A percentile compares a stretch with the other conserved stretches of the same genome.
Conservation (phyloP, 2,329 filamentous ascomycete genomes). For the Xylaria arbuscula region DNA sequence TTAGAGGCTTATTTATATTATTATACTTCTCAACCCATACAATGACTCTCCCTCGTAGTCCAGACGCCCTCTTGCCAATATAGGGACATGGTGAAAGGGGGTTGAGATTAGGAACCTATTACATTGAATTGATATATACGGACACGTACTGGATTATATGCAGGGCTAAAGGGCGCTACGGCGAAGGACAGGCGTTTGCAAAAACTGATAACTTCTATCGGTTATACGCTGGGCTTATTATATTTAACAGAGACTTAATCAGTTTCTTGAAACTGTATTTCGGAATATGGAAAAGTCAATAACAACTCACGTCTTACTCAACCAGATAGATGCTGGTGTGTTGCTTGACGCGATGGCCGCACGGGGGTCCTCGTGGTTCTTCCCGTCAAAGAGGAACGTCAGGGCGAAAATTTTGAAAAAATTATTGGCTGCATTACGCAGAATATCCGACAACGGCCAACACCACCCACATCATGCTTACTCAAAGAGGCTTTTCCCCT, state of each 20-base stretch:
- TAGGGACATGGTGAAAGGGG: not conserved
- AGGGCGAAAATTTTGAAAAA: not conserved
- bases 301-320: slow-evolving; percentile 17
- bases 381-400: not conserved
- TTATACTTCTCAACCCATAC: not conserved
- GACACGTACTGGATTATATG: no score
- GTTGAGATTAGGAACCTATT: no score
- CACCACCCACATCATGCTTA: not conserved
- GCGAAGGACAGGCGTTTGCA: no score
- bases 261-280: not conserved
- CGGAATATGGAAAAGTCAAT: slow-evolving; percentile 2
- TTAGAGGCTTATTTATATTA: not conserved
- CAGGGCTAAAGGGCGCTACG: no score
- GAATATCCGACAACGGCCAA: not conserved
- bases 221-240: no score
- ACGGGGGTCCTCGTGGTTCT: slow-evolving; percentile 1
- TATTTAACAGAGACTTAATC: no score
- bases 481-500: slow-evolving; percentile 11
- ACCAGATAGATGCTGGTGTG: slow-evolving; percentile 23
- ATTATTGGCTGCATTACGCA: not conserved
- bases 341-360: slow-evolving; percentile 25
- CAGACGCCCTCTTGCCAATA: not conserved
- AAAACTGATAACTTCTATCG: no score
- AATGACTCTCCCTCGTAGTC: not conserved
- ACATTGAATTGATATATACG: no score